Evolutionary conservation across 1,139 yeast genomes (phyloP).

Genomic region (Candida dubliniensis): DNA sequence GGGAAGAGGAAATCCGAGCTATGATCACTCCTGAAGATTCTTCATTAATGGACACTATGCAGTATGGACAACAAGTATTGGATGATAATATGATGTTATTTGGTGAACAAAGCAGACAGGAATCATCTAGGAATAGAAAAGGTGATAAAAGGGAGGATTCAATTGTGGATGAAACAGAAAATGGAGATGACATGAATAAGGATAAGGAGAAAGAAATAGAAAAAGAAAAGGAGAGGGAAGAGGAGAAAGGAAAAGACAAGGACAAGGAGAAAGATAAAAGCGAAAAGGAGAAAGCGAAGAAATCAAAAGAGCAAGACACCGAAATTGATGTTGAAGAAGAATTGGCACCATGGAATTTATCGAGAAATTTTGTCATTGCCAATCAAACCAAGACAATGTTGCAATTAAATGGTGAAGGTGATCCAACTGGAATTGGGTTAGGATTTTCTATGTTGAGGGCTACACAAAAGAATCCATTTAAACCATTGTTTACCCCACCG

Average conservation of each 20-base stretch:
- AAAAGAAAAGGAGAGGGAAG: constrained; percentile 14
- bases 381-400: constrained; percentile 97
- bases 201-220: not conserved
- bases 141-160: constrained; percentile 18
- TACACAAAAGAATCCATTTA: constrained; percentile 93
- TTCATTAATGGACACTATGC: constrained; percentile 86
- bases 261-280: constrained; percentile 11
- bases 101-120: constrained; percentile 25
- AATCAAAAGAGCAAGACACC: constrained; percentile 31
- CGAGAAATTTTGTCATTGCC: constrained; percentile 87
- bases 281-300: constrained; percentile 23
- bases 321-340: constrained; percentile 73
- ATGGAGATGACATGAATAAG: constrained; percentile 30
- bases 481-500: constrained; percentile 55
- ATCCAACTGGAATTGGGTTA: constrained; percentile 89
- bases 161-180: constrained; percentile 33
- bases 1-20: constrained; percentile 74
- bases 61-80: constrained; percentile 80
- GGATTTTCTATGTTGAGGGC: constrained; percentile 89
- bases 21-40: constrained; percentile 94
- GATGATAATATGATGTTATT: constrained; percentile 68
- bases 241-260: constrained; percentile 12
- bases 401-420: constrained; percentile 95
- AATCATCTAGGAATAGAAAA: constrained; percentile 17
- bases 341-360: constrained; percentile 89